Conservation (phyloP, 495 filamentous ascomycete genomes). For the Penicillium paradoxum region DNA sequence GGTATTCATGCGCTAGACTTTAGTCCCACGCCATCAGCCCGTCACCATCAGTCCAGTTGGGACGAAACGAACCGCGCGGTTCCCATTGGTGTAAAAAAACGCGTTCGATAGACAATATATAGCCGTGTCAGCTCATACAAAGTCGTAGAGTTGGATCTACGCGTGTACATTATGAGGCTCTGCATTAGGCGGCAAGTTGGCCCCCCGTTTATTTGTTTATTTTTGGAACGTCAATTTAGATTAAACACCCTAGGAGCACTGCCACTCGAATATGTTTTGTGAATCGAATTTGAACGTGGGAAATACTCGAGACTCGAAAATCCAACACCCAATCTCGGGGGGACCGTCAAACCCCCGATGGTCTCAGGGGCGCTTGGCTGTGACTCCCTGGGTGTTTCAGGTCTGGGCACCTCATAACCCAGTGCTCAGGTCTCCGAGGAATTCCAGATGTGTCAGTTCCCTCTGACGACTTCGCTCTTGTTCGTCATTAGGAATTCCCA, state of each 20-base stretch:
- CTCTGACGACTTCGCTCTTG: not conserved
- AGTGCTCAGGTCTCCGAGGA: not conserved
- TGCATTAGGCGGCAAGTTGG: not conserved
- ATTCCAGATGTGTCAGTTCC: not conserved
- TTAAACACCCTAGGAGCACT: too few relatives aligned
- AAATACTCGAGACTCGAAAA: too few relatives aligned
- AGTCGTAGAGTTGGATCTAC: not conserved
- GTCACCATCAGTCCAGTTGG: not conserved
- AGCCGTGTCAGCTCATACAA: not conserved
- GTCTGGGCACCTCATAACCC: not conserved
- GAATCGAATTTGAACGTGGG: too few relatives aligned
- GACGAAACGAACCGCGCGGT: not conserved
- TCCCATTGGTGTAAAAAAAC: not conserved
- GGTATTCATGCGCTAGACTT: not conserved
- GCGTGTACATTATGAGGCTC: not conserved
- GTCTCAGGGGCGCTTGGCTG: conserved; percentile 1
- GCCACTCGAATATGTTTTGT: too few relatives aligned
- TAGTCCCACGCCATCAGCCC: not conserved
- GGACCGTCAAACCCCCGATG: too few relatives aligned
- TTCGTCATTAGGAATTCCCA: conserved; percentile 20
- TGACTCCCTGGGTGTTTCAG: not conserved
- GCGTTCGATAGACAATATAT: not conserved
- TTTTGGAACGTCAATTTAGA: not conserved
- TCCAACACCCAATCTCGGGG: too few relatives aligned
- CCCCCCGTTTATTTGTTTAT: not conserved